A percentile compares a stretch with the other conserved stretches of the same genome.
These are phyloP conservation scores for Epichloe sp. DNA, from an alignment of 2,329 filamentous ascomycete species.

Conservation along the genomic window DNA sequence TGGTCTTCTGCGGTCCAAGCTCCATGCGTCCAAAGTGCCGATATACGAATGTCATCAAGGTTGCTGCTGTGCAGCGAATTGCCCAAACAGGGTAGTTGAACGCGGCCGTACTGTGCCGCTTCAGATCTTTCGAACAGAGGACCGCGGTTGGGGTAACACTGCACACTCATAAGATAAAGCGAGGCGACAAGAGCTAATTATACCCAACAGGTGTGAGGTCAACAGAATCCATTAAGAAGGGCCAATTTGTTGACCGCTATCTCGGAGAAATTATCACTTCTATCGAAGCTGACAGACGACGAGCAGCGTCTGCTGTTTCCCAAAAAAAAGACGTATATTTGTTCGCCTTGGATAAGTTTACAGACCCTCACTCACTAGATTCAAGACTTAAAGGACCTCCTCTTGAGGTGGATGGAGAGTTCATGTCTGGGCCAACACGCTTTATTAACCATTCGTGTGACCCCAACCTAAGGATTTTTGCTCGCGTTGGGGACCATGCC, in stretches of 20 bases:
- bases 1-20: constrained; percentile 37
- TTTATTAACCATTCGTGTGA: constrained; percentile 79
- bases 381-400: constrained; percentile 41
- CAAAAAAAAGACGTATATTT: constrained; percentile 65
- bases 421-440: constrained; percentile 62
- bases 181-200: not conserved
- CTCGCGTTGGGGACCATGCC: constrained; percentile 62
- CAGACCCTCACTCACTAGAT: constrained; percentile 41
- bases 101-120: constrained; percentile 57
- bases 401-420: constrained; percentile 57
- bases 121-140: constrained; percentile 61
- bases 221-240: constrained; percentile 48
- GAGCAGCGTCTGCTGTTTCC: constrained; percentile 38
- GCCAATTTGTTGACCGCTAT: constrained; percentile 72
- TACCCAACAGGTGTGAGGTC: constrained; percentile 45
- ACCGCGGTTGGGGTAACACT: constrained; percentile 60
- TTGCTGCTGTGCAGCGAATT: constrained; percentile 51
- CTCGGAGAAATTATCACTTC: constrained; percentile 58
- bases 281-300: constrained; percentile 51
- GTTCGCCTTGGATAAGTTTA: constrained; percentile 73
- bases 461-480: constrained; percentile 68
- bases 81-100: constrained; percentile 66
- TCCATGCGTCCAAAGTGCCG: constrained; percentile 41
- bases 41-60: constrained; percentile 72
- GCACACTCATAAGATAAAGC: not conserved